Conservation (phyloP, 1,139 yeast species). For the Scheffersomyces titani region DNA sequence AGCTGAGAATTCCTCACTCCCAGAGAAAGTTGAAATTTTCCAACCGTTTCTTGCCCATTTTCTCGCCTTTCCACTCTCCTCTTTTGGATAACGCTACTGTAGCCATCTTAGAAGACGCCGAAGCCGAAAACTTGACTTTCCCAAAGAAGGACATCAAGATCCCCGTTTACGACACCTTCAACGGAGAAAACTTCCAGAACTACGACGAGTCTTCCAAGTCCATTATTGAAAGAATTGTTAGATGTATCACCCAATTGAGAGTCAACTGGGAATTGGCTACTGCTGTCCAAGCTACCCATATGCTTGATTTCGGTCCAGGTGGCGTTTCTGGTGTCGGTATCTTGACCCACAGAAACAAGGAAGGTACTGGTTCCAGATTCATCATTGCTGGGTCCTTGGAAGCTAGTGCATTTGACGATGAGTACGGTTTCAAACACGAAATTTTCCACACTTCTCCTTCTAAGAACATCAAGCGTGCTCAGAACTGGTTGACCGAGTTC, state of each 20-base stretch:
- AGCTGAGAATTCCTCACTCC: slow-evolving; percentile 88
- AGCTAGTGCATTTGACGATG: slow-evolving; percentile 60
- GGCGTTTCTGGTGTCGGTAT: slow-evolving; percentile 97
- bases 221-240: slow-evolving; percentile 62
- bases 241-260: slow-evolving; percentile 83
- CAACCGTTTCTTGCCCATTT: slow-evolving; percentile 91
- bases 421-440: slow-evolving; percentile 95
- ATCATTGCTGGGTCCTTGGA: slow-evolving; percentile 93
- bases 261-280: slow-evolving; percentile 96
- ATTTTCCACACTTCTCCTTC: slow-evolving; percentile 67
- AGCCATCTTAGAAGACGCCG: slow-evolving; percentile 65
- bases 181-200: slow-evolving; percentile 75
- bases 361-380: slow-evolving; percentile 96
- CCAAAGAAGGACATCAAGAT: slow-evolving; percentile 58
- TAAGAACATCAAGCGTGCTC: slow-evolving; percentile 72
- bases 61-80: slow-evolving; percentile 96
- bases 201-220: slow-evolving; percentile 32
- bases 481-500: slow-evolving; percentile 88
- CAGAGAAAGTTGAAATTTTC: slow-evolving; percentile 93
- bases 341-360: slow-evolving; percentile 94
- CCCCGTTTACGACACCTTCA: slow-evolving; percentile 90
- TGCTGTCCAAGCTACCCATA: slow-evolving; percentile 76
- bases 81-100: slow-evolving; percentile 73
- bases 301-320: slow-evolving; percentile 98
- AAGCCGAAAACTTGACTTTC: slow-evolving; percentile 55